Percentiles rank a stretch among this genome's conserved stretches.
Conservation (phyloP, 257 asterid species). For the Scutellaria baicalensis region DNA sequence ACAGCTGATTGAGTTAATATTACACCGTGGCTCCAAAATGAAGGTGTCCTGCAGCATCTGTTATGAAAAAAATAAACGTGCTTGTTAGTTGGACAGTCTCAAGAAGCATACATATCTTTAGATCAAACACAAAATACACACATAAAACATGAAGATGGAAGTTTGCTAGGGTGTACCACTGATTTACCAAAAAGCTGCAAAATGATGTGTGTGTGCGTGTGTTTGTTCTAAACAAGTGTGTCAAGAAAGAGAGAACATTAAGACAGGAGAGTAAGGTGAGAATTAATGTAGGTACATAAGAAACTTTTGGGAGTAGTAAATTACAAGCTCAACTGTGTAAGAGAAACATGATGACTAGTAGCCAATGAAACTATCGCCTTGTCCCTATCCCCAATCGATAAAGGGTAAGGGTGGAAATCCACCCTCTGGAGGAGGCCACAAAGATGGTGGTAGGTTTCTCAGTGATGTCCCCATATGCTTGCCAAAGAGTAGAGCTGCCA, state of each 20-base stretch:
- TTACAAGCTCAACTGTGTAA: conserved; percentile 1
- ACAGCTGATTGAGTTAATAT: no score
- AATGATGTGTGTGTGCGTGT: neutral
- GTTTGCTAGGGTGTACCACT: neutral
- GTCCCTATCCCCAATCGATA: conserved; percentile 77
- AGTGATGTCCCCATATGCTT: conserved; percentile 48
- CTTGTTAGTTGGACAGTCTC: no score
- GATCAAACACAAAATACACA: no score
- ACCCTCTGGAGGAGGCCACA: conserved; percentile 90
- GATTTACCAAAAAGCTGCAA: neutral
- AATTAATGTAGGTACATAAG: neutral
- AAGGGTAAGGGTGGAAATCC: conserved; percentile 80
- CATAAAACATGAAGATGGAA: neutral
- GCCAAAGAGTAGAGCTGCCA: conserved; percentile 40
- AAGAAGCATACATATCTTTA: no score
- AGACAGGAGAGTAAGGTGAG: neutral
- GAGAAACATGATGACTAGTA: neutral
- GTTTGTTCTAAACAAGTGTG: neutral
- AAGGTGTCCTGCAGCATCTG: no score
- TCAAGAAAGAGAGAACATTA: conserved; percentile 1
- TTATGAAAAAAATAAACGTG: no score
- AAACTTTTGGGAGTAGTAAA: neutral
- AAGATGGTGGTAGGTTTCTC: conserved; percentile 76
- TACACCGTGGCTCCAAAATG: no score
- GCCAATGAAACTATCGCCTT: neutral